phyloP scores from a whole-genome alignment of 2,329 filamentous ascomycete species.

The Colletotrichum sp. region DNA sequence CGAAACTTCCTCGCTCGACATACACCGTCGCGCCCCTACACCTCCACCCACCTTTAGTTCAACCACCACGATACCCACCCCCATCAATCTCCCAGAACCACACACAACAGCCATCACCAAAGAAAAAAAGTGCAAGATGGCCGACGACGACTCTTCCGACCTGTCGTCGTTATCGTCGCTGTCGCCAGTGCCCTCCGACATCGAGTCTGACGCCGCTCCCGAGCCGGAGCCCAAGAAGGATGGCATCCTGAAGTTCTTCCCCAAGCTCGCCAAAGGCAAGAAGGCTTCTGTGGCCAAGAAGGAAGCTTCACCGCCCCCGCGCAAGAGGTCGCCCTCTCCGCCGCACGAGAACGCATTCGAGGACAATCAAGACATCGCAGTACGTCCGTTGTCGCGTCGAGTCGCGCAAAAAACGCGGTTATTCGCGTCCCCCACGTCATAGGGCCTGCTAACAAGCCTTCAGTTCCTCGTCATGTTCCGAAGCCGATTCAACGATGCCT shows the following conservation, averaged over 20 bases:
- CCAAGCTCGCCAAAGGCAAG: constrained; percentile 56
- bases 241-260: constrained; percentile 73
- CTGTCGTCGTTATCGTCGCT: constrained; percentile 63
- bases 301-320: constrained; percentile 68
- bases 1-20: constrained; percentile 18
- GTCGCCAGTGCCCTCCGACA: constrained; percentile 49
- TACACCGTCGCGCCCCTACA: constrained; percentile 13
- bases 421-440: constrained; percentile 50
- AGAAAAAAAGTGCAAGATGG: constrained; percentile 46
- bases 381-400: constrained; percentile 63
- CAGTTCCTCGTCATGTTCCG: constrained; percentile 99
- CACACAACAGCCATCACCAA: background rate
- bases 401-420: constrained; percentile 52
- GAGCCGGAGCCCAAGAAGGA: constrained; percentile 54
- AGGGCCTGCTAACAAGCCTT: constrained; percentile 35
- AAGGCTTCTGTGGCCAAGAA: constrained; percentile 49
- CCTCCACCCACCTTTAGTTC: constrained; percentile 26
- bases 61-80: constrained; percentile 29
- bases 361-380: constrained; percentile 90
- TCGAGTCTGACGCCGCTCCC: constrained; percentile 57
- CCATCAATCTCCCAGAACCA: background rate
- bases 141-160: constrained; percentile 68
- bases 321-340: constrained; percentile 85
- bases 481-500: constrained; percentile 87
- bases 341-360: constrained; percentile 89